Conservation (phyloP, 768 basidiomycete species). For the Termitomyces heimii region DNA sequence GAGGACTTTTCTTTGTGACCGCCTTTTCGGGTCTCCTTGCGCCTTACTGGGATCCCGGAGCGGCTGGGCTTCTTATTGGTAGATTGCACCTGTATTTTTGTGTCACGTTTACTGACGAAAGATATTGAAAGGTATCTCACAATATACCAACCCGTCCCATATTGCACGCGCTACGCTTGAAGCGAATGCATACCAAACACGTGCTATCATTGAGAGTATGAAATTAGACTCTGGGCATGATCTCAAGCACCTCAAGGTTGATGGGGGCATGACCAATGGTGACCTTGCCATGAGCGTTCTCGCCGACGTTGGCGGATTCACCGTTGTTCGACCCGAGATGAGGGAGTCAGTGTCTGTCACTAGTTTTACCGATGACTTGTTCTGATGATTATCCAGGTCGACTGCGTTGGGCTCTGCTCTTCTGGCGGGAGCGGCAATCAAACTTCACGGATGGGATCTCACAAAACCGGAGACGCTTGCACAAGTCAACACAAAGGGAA, state of each 20-base stretch:
- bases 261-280: conserved; percentile 98
- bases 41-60: conserved; percentile 95
- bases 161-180: conserved; percentile 94
- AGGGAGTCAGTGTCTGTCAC: conserved; percentile 64
- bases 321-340: conserved; percentile 92
- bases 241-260: conserved; percentile 85
- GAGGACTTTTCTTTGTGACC: conserved; percentile 94
- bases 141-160: conserved; percentile 88
- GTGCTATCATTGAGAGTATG: conserved; percentile 95
- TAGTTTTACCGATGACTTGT: not conserved
- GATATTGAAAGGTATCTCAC: conserved; percentile 52
- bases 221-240: conserved; percentile 79
- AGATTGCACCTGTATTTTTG: conserved; percentile 3
- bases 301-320: conserved; percentile 88
- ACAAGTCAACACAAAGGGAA: conserved; percentile 86
- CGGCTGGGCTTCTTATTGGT: conserved; percentile 84
- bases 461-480: conserved; percentile 73
- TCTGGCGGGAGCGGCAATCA: conserved; percentile 84
- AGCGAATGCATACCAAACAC: conserved; percentile 94
- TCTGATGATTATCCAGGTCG: conserved; percentile 44
- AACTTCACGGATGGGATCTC: conserved; percentile 91
- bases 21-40: conserved; percentile 95
- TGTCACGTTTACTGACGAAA: not conserved
- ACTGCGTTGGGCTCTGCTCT: conserved; percentile 95
- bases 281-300: conserved; percentile 84